Base-by-base conservation (phyloP, 2,329 filamentous ascomycete genomes). In the Exophiala calicioides region DNA sequence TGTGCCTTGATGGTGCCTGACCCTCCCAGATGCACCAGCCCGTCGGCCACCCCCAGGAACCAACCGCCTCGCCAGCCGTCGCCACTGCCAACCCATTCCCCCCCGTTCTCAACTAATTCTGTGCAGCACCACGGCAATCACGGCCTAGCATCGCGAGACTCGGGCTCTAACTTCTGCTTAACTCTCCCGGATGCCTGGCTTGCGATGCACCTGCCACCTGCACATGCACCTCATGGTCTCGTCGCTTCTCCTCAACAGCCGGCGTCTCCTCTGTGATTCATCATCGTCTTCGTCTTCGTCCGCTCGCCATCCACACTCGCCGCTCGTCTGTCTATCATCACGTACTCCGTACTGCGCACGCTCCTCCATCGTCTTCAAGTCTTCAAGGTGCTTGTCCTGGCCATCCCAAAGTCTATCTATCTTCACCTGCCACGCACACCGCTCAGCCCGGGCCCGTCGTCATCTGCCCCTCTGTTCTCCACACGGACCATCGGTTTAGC, bases 401-500 rank as follows among this genome's bases (percentile, higher is more conserved):
- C 24, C 16, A 20, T 19, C 31, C 13, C 27, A 16, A 16, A 23
- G 10, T 38, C 23, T 26, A 20, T 24, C 20, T 26, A n/a, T 12
- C 23, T 5, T 9, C n/a, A n/a, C n/a, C n/a, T n/a, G n/a, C 19
- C 33, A 27, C 41, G 26, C 40, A 41, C 36, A 43, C 42, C 42
- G 42, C 47, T 41, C 36, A 41, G 32, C 41, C 42, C 29, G 29
- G 40, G 19, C 18, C 13, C 38, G 41, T 48, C 41, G 50, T 52
- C 50, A 48, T 45, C 48, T 47, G 48, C 44, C 44, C 31, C 23
- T 33, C 45, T 32, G 44, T 18, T n/a, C 35, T 38, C 46, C 49
- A 44, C 41, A 43, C 31, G 12, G 13, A n/a, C 24, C 24, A 27
- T n/a, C n/a, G n/a, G n/a, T n/a, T n/a, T n/a, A n/a, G n/a, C n/a